Base-by-base conservation (phyloP, 1,284 basidiomycete species). In the Lentinula novae-zelandiae region DNA sequence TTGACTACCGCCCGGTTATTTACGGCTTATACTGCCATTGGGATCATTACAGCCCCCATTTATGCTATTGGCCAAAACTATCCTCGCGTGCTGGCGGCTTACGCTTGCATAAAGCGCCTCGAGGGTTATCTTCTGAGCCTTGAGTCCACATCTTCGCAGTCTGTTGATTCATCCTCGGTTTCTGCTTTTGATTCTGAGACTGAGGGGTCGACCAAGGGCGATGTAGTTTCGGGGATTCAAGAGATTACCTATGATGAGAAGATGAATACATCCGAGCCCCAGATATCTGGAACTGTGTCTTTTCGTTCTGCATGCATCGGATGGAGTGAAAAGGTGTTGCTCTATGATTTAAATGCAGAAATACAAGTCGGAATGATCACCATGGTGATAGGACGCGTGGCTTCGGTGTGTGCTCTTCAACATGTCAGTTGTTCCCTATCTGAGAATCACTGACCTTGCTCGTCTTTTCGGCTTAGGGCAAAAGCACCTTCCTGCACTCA, bases 1-100 rank as follows among this genome's bases (percentile, higher is more conserved):
- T 13, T 54, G 40, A 40, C 33, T 27, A 54, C 53, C 36, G 33
- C 53, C 34, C 36, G 40, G 22, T 36, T 54, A 10, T 54, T 54
- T 36, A 54, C 53, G 31, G 53, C 36, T 20, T 54, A 54, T 54
- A 54, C 53, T 42, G 53, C 36, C 12, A 54, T 54, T 13, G n/a
- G 36, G 12, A 40, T 54, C 22, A 54, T 54, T 15, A 40, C 53
- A 12, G 40, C 36, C 6, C 53, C 53, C 33, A 33, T 54, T 15
- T 54, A 39, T 27, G 22, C 33, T 13, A 40, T 40, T 22, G 53
- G 53, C 8, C 53, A 54, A 36, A 39, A 54, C 36, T 54, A 40
- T 38, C 53, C 53, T 40, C 34, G 53, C 17, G 53, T 54, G 9
- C 13, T 42, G 15, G 53, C 33, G 20, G 53, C 53, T 42, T 54